Conservation (phyloP, 345 rosid species). For the Arabidopsis arenosa region DNA sequence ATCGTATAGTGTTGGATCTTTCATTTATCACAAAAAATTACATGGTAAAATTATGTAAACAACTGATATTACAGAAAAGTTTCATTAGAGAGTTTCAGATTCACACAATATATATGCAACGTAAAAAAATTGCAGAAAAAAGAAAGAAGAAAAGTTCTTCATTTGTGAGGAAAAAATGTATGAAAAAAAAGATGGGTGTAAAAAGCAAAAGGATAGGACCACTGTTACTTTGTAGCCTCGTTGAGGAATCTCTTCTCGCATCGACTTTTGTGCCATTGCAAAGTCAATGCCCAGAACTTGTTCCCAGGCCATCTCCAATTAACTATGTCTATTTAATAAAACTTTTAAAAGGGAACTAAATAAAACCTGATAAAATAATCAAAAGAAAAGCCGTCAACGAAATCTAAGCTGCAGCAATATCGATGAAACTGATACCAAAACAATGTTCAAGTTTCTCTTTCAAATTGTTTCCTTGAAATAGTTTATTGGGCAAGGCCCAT, state of each 20-base stretch:
- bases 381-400: constrained; percentile 3
- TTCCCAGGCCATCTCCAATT: constrained; percentile 46
- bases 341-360: constrained; percentile 11
- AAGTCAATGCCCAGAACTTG: constrained; percentile 74
- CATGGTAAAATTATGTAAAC: not conserved
- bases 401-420: constrained; percentile 28
- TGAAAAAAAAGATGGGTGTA: constrained; percentile 41
- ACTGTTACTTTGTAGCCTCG: constrained; percentile 57
- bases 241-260: constrained; percentile 64
- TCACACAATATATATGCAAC: constrained; percentile 10
- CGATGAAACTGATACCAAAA: constrained; percentile 31
- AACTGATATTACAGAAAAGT: not conserved
- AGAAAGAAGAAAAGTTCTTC: constrained; percentile 8
- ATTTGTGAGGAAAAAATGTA: constrained; percentile 4
- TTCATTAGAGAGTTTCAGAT: not conserved
- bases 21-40: not conserved
- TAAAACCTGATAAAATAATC: not conserved
- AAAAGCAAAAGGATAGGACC: constrained; percentile 49
- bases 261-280: constrained; percentile 45
- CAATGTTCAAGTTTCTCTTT: constrained; percentile 29
- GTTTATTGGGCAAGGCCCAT: not conserved
- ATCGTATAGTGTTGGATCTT: not conserved
- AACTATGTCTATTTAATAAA: not conserved
- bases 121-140: not conserved
- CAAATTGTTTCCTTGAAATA: not conserved